phyloP scores from a whole-genome alignment of 805 yeast species.

The Starmerella apis region DNA sequence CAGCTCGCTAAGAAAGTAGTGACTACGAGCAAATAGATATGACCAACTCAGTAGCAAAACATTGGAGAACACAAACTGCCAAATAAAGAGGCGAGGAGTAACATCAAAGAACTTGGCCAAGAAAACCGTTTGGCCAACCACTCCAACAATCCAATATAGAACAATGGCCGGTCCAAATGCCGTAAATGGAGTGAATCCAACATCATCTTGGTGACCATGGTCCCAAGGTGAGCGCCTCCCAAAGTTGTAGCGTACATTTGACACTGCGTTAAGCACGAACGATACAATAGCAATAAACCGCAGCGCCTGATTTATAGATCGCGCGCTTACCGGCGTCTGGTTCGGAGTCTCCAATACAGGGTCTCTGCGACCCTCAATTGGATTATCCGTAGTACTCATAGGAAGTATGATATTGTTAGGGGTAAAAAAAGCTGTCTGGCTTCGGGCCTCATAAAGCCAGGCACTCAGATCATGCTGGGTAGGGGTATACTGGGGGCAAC shows the following conservation, averaged over 20 bases:
- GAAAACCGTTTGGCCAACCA: constrained; percentile 41
- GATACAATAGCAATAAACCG: constrained; percentile 44
- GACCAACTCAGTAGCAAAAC: constrained; percentile 54
- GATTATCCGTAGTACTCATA: not conserved
- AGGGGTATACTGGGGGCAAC: not conserved
- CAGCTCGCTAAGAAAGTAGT: constrained; percentile 51
- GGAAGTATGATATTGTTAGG: not conserved
- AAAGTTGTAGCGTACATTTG: constrained; percentile 45
- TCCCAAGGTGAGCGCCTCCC: constrained; percentile 41
- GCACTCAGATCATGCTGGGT: not conserved
- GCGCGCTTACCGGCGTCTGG: not conserved
- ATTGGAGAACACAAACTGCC: constrained; percentile 57
- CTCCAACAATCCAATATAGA: constrained; percentile 49
- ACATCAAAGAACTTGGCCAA: constrained; percentile 29
- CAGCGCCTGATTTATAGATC: constrained; percentile 8
- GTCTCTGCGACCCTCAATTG: not conserved
- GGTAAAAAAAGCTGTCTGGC: too few relatives aligned
- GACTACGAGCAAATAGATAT: constrained; percentile 46
- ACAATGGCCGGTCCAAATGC: constrained; percentile 34
- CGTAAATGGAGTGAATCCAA: constrained; percentile 62
- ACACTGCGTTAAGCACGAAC: constrained; percentile 46
- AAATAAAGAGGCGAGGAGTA: constrained; percentile 35
- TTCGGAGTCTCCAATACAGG: constrained; percentile 1
- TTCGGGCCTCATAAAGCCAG: not conserved
- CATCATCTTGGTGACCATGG: constrained; percentile 40